Conservation (phyloP, 345 rosid genomes). For the Rhodamnia rubescens region DNA sequence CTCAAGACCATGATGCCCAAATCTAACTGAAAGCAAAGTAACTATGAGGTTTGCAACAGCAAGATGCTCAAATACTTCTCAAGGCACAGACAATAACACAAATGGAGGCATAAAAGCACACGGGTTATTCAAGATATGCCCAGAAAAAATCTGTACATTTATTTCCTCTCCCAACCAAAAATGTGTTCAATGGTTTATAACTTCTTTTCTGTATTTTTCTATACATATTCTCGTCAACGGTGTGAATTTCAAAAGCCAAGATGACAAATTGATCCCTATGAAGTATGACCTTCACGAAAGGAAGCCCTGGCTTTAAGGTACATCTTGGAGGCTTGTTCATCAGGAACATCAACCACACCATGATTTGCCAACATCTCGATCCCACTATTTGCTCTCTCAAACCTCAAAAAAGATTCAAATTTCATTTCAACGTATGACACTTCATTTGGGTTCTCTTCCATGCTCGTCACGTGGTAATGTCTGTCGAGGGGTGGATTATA, state of each 20-base stretch:
- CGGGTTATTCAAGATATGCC: not conserved
- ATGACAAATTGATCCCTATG: not conserved
- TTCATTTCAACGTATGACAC: slow-evolving; percentile 24
- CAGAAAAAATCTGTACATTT: not conserved
- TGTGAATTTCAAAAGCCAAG: not conserved
- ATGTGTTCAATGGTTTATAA: not conserved
- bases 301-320: not conserved
- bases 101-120: not conserved
- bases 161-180: not conserved
- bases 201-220: not conserved
- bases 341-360: not conserved
- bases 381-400: not conserved
- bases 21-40: not conserved
- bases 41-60: not conserved
- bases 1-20: not conserved
- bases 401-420: not conserved
- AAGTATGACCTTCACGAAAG: not conserved
- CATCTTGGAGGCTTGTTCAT: not conserved
- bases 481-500: slow-evolving; percentile 21
- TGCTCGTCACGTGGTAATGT: slow-evolving; percentile 15
- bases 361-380: not conserved
- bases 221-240: not conserved
- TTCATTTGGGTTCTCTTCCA: slow-evolving; percentile 45
- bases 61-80: not conserved
- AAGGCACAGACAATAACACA: not conserved